phyloP scores from a whole-genome alignment of 345 rosid genomes.

The Arabidopsis suecica region DNA sequence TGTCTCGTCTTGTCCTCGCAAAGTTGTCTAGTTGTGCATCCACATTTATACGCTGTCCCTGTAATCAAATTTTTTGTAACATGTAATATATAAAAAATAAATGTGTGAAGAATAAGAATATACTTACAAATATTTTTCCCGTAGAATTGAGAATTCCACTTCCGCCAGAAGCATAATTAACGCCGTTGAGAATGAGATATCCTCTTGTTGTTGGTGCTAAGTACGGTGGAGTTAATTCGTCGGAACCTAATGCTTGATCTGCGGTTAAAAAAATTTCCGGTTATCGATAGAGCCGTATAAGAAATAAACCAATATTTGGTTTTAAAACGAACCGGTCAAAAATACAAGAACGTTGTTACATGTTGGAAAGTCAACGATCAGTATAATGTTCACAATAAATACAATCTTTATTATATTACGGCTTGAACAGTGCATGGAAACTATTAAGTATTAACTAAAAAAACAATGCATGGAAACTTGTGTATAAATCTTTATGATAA shows the following conservation, averaged over 20 bases:
- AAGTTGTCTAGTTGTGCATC: constrained; percentile 56
- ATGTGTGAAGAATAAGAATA: neutral
- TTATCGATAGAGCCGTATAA: neutral
- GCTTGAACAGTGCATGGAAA: neutral
- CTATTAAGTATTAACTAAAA: no score
- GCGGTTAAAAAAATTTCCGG: constrained; percentile 38
- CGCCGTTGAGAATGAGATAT: constrained; percentile 54
- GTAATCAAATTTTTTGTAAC: neutral
- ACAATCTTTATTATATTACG: constrained; percentile 6
- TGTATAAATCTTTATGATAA: neutral
- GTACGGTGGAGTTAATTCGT: constrained; percentile 67
- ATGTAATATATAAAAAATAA: neutral
- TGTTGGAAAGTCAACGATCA: constrained; percentile 14
- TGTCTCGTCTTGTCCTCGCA: constrained; percentile 47
- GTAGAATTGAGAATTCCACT: constrained; percentile 74
- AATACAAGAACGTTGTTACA: neutral
- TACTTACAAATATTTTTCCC: constrained; percentile 63
- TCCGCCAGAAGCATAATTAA: constrained; percentile 84
- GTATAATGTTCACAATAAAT: constrained; percentile 11
- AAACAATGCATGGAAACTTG: constrained; percentile 35
- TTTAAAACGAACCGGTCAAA: constrained; percentile 10
- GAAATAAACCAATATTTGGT: neutral
- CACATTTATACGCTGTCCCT: constrained; percentile 74
- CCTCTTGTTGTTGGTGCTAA: constrained; percentile 77
- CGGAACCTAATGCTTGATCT: constrained; percentile 64